Evolutionary conservation across 2,329 filamentous ascomycete genomes (phyloP).

Genomic region (Alternaria novae-zelandiae): DNA sequence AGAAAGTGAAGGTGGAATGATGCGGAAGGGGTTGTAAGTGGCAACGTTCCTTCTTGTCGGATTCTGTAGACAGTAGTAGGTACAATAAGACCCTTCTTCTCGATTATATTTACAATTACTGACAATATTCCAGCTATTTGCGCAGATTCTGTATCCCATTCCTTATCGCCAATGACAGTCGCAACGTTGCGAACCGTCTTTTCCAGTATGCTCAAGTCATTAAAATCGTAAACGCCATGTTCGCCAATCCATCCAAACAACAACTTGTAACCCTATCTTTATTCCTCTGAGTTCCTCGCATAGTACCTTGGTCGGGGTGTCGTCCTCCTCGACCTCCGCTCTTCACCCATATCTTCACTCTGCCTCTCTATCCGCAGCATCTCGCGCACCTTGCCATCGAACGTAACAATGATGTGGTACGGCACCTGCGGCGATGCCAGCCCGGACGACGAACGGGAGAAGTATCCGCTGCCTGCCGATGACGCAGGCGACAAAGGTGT

Average conservation of each 20-base stretch:
- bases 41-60: neutral
- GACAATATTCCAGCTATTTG: neutral
- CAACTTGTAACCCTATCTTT: neutral
- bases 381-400: constrained; percentile 35
- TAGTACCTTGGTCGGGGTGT: constrained; percentile 20
- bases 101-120: neutral
- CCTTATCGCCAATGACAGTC: neutral
- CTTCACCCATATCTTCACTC: constrained; percentile 6
- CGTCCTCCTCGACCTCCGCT: neutral
- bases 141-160: neutral
- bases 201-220: constrained; percentile 3
- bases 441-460: constrained; percentile 11
- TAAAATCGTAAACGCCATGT: neutral
- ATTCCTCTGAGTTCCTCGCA: constrained; percentile 2
- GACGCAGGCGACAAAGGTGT: constrained; percentile 12
- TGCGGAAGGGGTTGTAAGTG: neutral
- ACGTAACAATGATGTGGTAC: constrained; percentile 36
- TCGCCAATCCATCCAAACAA: neutral
- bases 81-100: neutral
- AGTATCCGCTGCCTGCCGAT: constrained; percentile 1
- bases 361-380: constrained; percentile 30
- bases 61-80: neutral
- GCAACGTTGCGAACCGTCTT: neutral
- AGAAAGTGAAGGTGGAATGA: neutral
- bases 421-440: constrained; percentile 25